phyloP scores from a whole-genome alignment of 2,329 filamentous ascomycete genomes.

The Diaporthe vaccinii region DNA sequence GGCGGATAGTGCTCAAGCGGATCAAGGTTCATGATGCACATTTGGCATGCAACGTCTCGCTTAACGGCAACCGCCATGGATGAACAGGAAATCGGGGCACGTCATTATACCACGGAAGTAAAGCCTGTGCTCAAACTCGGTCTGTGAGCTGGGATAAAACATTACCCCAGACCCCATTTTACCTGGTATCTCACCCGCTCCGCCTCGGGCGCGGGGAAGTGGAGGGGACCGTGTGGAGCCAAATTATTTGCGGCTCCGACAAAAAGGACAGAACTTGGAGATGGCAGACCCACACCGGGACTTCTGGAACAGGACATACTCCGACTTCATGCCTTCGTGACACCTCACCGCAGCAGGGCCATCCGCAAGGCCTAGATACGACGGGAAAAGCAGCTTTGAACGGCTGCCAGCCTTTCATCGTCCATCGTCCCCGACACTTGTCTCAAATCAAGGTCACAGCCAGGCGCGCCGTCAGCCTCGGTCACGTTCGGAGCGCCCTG shows the following conservation, averaged over 20 bases:
- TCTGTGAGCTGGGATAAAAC: background rate
- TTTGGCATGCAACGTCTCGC: background rate
- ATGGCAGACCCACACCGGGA: background rate
- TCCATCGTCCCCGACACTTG: background rate
- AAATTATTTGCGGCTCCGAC: background rate
- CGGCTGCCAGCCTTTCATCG: background rate
- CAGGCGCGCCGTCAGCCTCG: background rate
- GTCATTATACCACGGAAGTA: background rate
- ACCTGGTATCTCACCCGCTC: constrained; percentile 1
- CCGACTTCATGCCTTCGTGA: constrained; percentile 29
- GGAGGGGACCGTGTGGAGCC: constrained; percentile 10
- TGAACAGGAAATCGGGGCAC: background rate
- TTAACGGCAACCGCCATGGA: background rate
- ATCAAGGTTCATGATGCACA: background rate
- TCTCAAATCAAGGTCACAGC: background rate
- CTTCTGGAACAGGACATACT: constrained; percentile 27
- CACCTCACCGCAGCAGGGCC: constrained; percentile 5
- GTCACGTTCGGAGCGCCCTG: background rate
- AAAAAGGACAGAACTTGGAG: background rate
- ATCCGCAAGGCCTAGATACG: background rate
- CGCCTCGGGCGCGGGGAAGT: background rate
- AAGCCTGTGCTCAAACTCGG: background rate
- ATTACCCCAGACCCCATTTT: background rate
- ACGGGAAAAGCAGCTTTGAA: background rate
- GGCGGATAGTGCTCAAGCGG: background rate